Percentiles rank a stretch among this genome's conserved stretches.
Evolutionary conservation across 768 basidiomycete genomes (phyloP).

Genomic region (Boletus reticulatus): DNA sequence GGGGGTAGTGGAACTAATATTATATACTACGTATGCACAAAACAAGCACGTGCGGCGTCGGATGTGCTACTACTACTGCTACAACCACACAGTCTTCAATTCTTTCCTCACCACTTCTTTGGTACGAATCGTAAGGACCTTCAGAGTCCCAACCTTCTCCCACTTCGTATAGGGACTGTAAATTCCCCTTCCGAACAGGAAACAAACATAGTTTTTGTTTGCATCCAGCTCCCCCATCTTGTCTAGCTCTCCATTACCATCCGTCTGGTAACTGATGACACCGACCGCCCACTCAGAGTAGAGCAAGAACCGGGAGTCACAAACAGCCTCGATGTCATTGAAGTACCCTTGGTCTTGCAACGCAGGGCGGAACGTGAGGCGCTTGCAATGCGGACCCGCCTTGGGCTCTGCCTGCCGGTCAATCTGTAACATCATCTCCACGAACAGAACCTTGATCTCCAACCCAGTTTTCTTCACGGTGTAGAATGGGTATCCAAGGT

Average conservation of each 20-base stretch:
- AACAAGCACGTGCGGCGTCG: no score
- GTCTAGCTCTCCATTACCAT: background rate
- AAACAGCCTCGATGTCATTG: background rate
- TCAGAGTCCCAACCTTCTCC: slow-evolving; percentile 5
- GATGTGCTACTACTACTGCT: background rate
- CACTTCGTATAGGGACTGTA: slow-evolving; percentile 5
- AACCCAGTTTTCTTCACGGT: background rate
- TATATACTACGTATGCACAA: no score
- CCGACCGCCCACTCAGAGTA: slow-evolving; percentile 7
- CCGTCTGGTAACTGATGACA: slow-evolving; percentile 7
- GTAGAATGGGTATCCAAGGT: slow-evolving; percentile 4
- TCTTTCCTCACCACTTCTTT: slow-evolving; percentile 2
- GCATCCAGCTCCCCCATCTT: background rate
- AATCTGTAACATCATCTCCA: slow-evolving; percentile 6
- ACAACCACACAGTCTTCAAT: slow-evolving; percentile 2
- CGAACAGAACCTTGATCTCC: slow-evolving; percentile 6
- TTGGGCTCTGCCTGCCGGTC: background rate
- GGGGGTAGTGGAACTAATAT: no score
- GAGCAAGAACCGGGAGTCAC: slow-evolving; percentile 2
- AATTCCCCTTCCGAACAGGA: slow-evolving; percentile 5
- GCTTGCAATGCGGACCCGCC: background rate
- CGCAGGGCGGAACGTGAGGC: background rate
- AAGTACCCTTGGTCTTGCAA: slow-evolving; percentile 2
- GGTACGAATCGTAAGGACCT: slow-evolving; percentile 1
- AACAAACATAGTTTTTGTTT: background rate